A percentile compares a stretch with the other conserved stretches of the same genome.
Evolutionary conservation across 2,329 filamentous ascomycete genomes (phyloP).

Genomic region (Anisogramma anomala): DNA sequence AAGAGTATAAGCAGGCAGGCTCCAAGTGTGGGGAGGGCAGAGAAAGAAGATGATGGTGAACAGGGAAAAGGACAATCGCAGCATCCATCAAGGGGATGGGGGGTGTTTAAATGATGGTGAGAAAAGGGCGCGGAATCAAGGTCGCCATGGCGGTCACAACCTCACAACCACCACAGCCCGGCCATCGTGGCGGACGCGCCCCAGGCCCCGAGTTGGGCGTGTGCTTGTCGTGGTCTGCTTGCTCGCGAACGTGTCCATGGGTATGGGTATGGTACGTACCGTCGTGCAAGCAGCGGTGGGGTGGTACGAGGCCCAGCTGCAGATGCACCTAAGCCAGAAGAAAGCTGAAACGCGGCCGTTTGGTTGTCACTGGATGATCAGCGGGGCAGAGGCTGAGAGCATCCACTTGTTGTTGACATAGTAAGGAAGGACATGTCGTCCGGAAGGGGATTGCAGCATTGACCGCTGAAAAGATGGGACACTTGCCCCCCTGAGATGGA

Average conservation of each 20-base stretch:
- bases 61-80: conserved; percentile 8
- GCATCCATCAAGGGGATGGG: too few species aligned
- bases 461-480: conserved; percentile 11
- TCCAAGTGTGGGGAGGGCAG: background rate
- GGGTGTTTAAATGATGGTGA: conserved; percentile 15
- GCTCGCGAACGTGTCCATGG: too few species aligned
- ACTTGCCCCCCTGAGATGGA: conserved; percentile 4
- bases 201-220: conserved; percentile 12
- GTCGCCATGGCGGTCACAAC: conserved; percentile 7
- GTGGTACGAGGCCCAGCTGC: conserved; percentile 8
- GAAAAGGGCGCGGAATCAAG: conserved; percentile 10
- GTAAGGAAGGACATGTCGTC: too few species aligned
- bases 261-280: background rate
- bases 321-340: conserved; percentile 7
- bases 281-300: background rate
- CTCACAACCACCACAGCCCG: conserved; percentile 9
- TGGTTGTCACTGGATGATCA: conserved; percentile 8
- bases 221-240: conserved; percentile 6
- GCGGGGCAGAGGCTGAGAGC: conserved; percentile 13
- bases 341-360: conserved; percentile 13
- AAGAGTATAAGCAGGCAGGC: background rate
- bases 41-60: conserved; percentile 6
- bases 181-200: conserved; percentile 10
- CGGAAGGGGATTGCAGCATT: conserved; percentile 7
- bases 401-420: too few species aligned